These are phyloP conservation scores for Alloteropsis angusta DNA, from an alignment of 202 grass and related monocot species.

Conservation along the genomic window DNA sequence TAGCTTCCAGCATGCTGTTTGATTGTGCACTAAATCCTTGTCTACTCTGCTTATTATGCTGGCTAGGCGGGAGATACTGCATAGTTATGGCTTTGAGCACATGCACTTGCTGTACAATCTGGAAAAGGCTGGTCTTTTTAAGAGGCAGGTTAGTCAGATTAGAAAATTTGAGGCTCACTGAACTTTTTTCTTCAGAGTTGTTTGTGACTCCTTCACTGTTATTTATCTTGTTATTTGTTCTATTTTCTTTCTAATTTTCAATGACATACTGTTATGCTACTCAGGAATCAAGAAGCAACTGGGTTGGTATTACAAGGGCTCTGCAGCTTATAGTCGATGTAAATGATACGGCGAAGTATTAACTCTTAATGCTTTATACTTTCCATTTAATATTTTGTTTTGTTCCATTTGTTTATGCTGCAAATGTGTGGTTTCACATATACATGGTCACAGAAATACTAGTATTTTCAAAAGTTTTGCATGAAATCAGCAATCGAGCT, in stretches of 20 bases:
- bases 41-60: neutral
- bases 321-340: conserved; percentile 86
- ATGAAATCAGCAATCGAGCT: neutral
- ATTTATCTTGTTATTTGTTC: neutral
- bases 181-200: neutral
- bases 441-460: neutral
- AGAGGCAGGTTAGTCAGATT: conserved; percentile 64
- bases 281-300: conserved; percentile 83
- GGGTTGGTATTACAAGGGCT: conserved; percentile 68
- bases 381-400: neutral
- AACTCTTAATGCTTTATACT: neutral
- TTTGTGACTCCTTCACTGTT: neutral
- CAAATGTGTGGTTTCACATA: neutral
- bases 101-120: conserved; percentile 84
- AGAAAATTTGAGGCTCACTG: conserved; percentile 3
- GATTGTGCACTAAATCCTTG: neutral
- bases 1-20: conserved; percentile 1
- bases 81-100: conserved; percentile 96
- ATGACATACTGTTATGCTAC: conserved; percentile 6
- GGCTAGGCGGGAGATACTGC: conserved; percentile 80
- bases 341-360: conserved; percentile 77
- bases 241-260: neutral
- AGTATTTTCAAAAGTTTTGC: neutral
- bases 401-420: neutral
- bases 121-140: conserved; percentile 81